Base-by-base conservation (phyloP, 2,329 filamentous ascomycete species). In the Blastomyces emzantsi region DNA sequence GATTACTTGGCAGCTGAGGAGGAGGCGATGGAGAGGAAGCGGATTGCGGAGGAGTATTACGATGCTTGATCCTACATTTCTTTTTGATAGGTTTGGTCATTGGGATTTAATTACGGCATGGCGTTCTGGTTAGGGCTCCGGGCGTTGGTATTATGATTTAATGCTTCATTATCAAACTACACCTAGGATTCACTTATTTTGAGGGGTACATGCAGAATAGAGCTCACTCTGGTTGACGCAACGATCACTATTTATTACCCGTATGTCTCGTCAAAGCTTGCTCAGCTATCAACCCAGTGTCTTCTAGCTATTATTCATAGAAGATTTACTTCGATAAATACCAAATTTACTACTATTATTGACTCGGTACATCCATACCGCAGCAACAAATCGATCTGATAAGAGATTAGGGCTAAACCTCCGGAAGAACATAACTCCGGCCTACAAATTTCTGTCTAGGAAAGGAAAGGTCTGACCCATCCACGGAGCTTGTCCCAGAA, bases 1-100 rank as follows among this genome's bases (percentile, higher is more conserved):
- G 94, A 99, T 72, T 88, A 87, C 70, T 79, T 89, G 58, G 81
- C 89, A 62, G 87, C 88, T 33, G 82, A 83, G 54, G 94, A 99
- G 75, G 94, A 97, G 72, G 76, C 78, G 25, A 78, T 80, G 62
- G 84, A 86, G 72, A 77, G 83, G 68, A 74, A 72, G 51, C 76
- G 79, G 65, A 80, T 78, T 59, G 73, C 81, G 69, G 76, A 78
- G 60, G 66, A 60, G 43, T 60, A 60, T 49, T 60, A 60, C 17
- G 57, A 60, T 60, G 57, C 36, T 45, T 60, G 45, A 57, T 43
- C 28, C 17, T 13, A 36, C 11, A 5, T 43, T 45, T 28, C 62
- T 54, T 64, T 41, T 43, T 22, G 28, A 17, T 25, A n/a, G 28
- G 55, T 55, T 8, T 8, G 4, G 19, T 39, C 39, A 39, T 39